Percentiles rank a stretch among this genome's conserved stretches.
Conservation (phyloP, 306 rosid genomes). For the Vicia sativa region DNA sequence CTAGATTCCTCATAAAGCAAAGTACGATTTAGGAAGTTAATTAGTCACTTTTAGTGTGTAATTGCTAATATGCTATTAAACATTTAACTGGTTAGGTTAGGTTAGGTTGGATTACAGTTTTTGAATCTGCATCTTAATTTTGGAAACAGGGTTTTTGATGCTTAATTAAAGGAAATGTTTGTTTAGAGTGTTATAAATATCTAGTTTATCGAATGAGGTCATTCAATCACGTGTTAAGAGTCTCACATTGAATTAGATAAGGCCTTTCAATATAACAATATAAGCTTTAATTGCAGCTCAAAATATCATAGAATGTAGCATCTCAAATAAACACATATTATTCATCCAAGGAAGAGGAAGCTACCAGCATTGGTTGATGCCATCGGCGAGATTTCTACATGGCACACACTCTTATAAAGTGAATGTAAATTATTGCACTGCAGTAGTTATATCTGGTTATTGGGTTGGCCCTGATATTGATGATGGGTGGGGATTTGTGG, state of each 20-base stretch:
- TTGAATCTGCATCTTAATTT: too few species aligned
- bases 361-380: slow-evolving; percentile 35
- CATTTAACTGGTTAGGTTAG: too few species aligned
- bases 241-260: too few species aligned
- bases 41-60: too few species aligned
- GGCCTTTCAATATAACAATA: slow-evolving; percentile 32
- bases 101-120: too few species aligned
- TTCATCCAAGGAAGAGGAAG: slow-evolving; percentile 42
- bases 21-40: not conserved
- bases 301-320: slow-evolving; percentile 42
- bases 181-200: too few species aligned
- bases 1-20: not conserved
- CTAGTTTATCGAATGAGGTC: too few species aligned
- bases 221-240: too few species aligned
- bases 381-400: slow-evolving; percentile 38
- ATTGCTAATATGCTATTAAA: too few species aligned
- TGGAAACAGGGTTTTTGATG: too few species aligned
- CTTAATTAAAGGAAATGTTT: too few species aligned
- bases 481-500: slow-evolving; percentile 90
- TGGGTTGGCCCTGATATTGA: slow-evolving; percentile 96
- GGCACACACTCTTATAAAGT: slow-evolving; percentile 41
- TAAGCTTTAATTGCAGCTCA: slow-evolving; percentile 64
- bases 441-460: slow-evolving; percentile 66
- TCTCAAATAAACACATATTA: slow-evolving; percentile 33
- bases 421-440: slow-evolving; percentile 47